Evolutionary conservation across 208 protist genomes (phyloP).

Genomic region (Novymonas esmeraldas): DNA sequence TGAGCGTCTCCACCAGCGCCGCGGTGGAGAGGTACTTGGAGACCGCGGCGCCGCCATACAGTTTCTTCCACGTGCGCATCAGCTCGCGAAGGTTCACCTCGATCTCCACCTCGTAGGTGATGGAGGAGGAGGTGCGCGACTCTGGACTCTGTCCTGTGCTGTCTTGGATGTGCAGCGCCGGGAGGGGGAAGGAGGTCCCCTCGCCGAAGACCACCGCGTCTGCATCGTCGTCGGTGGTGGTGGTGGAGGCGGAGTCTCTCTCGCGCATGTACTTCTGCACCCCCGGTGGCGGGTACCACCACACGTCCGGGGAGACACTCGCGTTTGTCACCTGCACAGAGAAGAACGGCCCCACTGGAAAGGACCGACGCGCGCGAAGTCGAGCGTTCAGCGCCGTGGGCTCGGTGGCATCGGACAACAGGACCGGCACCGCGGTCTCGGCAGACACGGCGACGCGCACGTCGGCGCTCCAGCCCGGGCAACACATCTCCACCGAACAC

Average conservation of each 20-base stretch:
- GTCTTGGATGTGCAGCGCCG: background rate
- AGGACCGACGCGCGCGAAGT: slow-evolving; percentile 10
- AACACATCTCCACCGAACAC: slow-evolving; percentile 28
- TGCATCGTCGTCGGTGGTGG: background rate
- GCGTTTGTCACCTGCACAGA: slow-evolving; percentile 14
- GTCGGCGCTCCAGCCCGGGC: slow-evolving; percentile 47
- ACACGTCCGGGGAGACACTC: slow-evolving; percentile 6
- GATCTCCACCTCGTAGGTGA: slow-evolving; percentile 47
- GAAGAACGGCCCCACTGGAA: slow-evolving; percentile 26
- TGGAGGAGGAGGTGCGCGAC: background rate
- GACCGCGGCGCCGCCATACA: slow-evolving; percentile 25
- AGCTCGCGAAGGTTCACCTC: slow-evolving; percentile 59
- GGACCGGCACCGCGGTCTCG: slow-evolving; percentile 10
- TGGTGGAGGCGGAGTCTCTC: background rate
- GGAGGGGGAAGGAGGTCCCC: slow-evolving; percentile 11
- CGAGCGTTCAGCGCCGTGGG: background rate
- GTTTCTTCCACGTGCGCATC: slow-evolving; percentile 41
- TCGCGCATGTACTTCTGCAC: background rate
- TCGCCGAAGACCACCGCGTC: background rate
- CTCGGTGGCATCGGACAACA: slow-evolving; percentile 2
- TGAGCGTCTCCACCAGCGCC: slow-evolving; percentile 14
- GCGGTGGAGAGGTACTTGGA: slow-evolving; percentile 20
- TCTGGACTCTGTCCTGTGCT: background rate
- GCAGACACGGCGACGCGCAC: slow-evolving; percentile 38
- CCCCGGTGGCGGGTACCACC: slow-evolving; percentile 21